These are phyloP conservation scores for Cornus suecica DNA, from an alignment of 148 eudicot genomes.

Conservation along the genomic window DNA sequence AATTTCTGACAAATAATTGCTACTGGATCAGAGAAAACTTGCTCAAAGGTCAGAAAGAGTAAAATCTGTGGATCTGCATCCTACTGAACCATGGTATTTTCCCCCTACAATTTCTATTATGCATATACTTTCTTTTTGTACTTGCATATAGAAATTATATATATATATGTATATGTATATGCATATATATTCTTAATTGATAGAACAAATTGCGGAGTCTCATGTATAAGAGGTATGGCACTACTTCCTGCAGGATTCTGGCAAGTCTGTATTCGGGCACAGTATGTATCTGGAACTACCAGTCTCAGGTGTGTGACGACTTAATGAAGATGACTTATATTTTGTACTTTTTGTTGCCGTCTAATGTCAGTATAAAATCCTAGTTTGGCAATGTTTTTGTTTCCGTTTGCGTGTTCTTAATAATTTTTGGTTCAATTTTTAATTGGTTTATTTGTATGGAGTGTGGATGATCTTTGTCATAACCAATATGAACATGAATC, in stretches of 20 bases:
- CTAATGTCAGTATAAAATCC: background rate
- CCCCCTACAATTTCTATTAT: too few species aligned
- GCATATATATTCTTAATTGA: too few species aligned
- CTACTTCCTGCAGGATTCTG: slow-evolving; percentile 51
- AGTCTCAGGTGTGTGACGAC: slow-evolving; percentile 50
- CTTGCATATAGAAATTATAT: too few species aligned
- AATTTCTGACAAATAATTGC: background rate
- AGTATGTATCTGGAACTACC: slow-evolving; percentile 70
- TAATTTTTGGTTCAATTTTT: background rate
- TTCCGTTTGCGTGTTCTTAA: background rate
- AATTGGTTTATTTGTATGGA: background rate
- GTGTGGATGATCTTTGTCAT: background rate
- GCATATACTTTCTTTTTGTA: too few species aligned
- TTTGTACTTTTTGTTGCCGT: background rate
- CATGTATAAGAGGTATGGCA: background rate
- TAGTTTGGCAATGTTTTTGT: background rate
- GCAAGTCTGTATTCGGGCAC: slow-evolving; percentile 69
- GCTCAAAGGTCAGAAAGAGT: slow-evolving; percentile 71
- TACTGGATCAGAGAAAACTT: slow-evolving; percentile 53
- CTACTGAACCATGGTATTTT: slow-evolving; percentile 67
- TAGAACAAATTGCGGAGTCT: too few species aligned
- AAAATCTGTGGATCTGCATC: slow-evolving; percentile 77
- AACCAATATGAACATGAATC: too few species aligned
- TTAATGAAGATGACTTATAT: background rate
- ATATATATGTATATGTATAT: too few species aligned